Evolutionary conservation across 306 rosid genomes (phyloP), one percentile per base, ranked within the genome.

Genomic region (Fragaria ananassa): DNA sequence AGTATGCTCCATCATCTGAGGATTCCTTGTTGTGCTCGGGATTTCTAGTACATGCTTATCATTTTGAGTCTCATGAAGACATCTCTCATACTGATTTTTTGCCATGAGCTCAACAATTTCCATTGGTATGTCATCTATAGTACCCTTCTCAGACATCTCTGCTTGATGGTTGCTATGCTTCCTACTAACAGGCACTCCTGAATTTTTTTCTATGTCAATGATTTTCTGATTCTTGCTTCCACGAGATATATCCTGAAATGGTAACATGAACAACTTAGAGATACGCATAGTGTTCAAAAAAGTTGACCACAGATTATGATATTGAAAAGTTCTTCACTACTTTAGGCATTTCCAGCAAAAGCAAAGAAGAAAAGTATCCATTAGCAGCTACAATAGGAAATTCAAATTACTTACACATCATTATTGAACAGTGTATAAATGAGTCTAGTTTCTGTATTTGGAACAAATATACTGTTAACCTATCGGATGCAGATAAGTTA

Each of bases 81-180:
- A 76, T 81, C 98, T 91, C 87, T 92, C 97, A 25, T 89, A 91
- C 83, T 93, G 97, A 87, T 87, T 82, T 87, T 77, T 89, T 0
- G 98, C 98, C 97, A 96, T 81, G 72, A 92, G 91, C 83, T 96
- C 99, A 39, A 92, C 96, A 69, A 96, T 91, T 81, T 95, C 99
- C 98, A 89, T 92, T 31, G 96, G 98, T 64, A 92, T 89, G 78
- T 88, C 99, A 83, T 96, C 98, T 18, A 54, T 76, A 74, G 87
- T 72, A 70, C 91, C 97, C 27, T 80, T 80, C 73, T 92, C 92
- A 70, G 93, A 78, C 61, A 45, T 83, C 72, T 84, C 88, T 51
- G 76, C 50, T 72, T 81, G 81, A 70, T 80, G 87, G 60, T 86
- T 81, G 77, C 80, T 66, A 57, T 82, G 83, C 74, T 78, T 86